Evolutionary conservation across 1,139 yeast genomes (phyloP), one percentile per base, ranked within the genome.

Genomic region (Geotrichum aggregatum): DNA sequence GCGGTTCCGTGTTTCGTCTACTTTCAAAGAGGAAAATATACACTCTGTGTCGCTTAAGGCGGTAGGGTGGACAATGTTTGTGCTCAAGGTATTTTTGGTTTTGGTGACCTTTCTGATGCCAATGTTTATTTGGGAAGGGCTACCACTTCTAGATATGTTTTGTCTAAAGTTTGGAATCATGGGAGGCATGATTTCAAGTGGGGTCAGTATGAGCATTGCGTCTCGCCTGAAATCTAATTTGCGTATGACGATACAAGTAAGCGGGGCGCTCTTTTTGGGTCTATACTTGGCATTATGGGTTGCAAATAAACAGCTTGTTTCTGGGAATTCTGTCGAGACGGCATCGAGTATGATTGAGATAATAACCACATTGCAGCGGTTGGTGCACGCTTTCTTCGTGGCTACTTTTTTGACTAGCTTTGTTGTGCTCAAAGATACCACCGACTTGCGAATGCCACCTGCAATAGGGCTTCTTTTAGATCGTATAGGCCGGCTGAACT

Each of bases 81-180:
- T 33, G 28, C 14, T 19, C 30, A 43, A 43, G 28, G 16, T 18
- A 2, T 43, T 43, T 43, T 18, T 43, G 19, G n/a, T 33, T 16
- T 19, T 18, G 7, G 16, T 43, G 16, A 31, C 39, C 3, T 13
- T 43, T 14, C 8, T 34, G 26, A 19, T 30, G 22, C 33, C 45
- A 4, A 14, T 31, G 14, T 21, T 18, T n/a, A 31, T 11, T 13
- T 43, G 46, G 46, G 16, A 22, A n/a, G 46, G 46, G 6, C 39
- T 43, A 5, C 24, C 39, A 33, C 33, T 43, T 18, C 28, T 43
- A 6, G 46, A 43, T 18, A 26, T 43, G 2, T 13, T 43, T 3
- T 33, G 19, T 8, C 46, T 43, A 14, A 43, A 43, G 39, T 43
- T 43, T 43, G 46, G 46, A 1, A n/a, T 43, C 26, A 31, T 43